Evolutionary conservation across 306 rosid genomes (phyloP).

Genomic region (Geum urbanum): DNA sequence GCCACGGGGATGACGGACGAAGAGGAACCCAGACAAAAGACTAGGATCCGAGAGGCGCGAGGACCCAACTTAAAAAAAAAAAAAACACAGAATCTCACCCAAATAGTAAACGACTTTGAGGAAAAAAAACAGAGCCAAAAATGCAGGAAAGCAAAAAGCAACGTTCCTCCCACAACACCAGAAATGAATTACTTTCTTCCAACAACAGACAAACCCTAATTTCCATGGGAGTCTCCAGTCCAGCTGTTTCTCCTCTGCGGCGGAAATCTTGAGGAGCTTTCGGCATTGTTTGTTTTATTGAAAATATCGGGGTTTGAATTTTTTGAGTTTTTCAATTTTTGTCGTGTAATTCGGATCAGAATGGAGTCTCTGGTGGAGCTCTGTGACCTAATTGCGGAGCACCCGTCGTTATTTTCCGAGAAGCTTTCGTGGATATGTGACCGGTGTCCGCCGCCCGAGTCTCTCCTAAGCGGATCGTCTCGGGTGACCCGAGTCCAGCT

Average conservation of each 20-base stretch:
- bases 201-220: constrained; percentile 7
- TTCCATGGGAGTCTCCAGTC: too few relatives aligned
- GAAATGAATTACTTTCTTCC: neutral
- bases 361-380: constrained; percentile 95
- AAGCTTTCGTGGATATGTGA: constrained; percentile 80
- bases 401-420: constrained; percentile 65
- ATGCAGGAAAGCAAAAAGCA: constrained; percentile 6
- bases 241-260: constrained; percentile 7
- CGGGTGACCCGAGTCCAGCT: constrained; percentile 85
- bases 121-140: neutral
- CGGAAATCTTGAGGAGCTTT: constrained; percentile 2
- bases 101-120: neutral
- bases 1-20: constrained; percentile 1
- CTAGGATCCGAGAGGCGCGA: constrained; percentile 26
- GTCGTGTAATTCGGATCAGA: constrained; percentile 16
- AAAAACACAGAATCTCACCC: constrained; percentile 1
- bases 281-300: neutral
- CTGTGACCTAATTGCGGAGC: constrained; percentile 83
- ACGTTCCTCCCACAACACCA: too few relatives aligned
- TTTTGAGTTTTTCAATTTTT: too few relatives aligned
- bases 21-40: neutral
- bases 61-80: neutral
- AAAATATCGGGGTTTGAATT: neutral
- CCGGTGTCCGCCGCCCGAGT: constrained; percentile 73
- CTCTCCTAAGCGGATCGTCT: constrained; percentile 62